phyloP scores from a whole-genome alignment of 306 rosid species.

The Cajanus cajan region DNA sequence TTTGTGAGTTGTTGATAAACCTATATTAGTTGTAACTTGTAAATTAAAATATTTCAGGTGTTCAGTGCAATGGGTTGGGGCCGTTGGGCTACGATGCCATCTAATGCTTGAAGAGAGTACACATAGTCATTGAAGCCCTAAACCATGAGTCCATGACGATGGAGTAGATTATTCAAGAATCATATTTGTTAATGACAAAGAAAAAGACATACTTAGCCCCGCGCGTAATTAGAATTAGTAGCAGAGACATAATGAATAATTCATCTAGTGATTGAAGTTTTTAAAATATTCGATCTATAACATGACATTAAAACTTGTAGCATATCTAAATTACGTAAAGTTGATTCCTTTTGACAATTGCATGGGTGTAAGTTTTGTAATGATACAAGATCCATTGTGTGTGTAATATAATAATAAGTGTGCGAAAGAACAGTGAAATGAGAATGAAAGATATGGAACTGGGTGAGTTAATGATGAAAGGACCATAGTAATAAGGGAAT shows the following conservation, averaged over 20 bases:
- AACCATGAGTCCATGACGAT: not conserved
- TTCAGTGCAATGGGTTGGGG: not conserved
- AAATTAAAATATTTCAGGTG: not conserved
- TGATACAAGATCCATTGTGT: slow-evolving; percentile 27
- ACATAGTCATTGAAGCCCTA: not conserved
- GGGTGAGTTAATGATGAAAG: slow-evolving; percentile 35
- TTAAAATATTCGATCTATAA: not conserved
- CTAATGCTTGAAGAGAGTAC: not conserved
- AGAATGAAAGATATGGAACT: not conserved
- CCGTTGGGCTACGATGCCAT: not conserved
- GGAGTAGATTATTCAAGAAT: not conserved
- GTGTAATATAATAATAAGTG: slow-evolving; percentile 33
- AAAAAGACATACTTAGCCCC: not conserved
- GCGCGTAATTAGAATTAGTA: no score
- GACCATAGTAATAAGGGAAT: slow-evolving; percentile 42
- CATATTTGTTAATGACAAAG: not conserved
- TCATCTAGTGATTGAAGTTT: not conserved
- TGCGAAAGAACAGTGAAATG: slow-evolving; percentile 3
- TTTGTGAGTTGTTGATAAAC: not conserved
- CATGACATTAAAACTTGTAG: not conserved
- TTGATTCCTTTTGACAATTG: not conserved
- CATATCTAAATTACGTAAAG: not conserved
- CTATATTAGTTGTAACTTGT: not conserved
- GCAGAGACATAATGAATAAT: not conserved
- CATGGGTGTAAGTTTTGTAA: slow-evolving; percentile 11